Evolutionary conservation across 1,284 basidiomycete species (phyloP).

Genomic region (Boletus chippewaensis): DNA sequence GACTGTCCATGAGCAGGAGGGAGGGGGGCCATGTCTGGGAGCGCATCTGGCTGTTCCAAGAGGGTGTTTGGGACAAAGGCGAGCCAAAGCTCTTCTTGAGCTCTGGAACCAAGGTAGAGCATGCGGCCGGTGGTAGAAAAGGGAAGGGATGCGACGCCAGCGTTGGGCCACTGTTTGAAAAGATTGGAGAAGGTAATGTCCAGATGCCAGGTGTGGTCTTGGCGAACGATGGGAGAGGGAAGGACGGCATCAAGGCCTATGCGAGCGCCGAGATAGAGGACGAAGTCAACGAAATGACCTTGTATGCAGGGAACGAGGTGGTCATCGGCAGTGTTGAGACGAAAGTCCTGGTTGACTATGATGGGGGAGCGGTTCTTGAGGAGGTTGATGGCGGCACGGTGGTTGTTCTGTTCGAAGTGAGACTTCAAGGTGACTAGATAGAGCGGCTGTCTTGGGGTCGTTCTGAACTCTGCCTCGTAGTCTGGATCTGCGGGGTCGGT

Average conservation of each 20-base stretch:
- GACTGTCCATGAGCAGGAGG: not conserved
- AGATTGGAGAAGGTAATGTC: not conserved
- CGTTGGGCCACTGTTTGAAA: conserved; percentile 4
- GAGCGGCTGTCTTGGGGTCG: no score
- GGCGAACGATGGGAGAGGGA: not conserved
- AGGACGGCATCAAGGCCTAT: conserved; percentile 5
- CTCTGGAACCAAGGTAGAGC: conserved; percentile 1
- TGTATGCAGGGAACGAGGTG: not conserved
- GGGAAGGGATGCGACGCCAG: not conserved
- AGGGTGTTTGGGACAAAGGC: conserved; percentile 3
- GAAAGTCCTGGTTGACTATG: no score
- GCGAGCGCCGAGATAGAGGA: not conserved
- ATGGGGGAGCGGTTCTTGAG: no score
- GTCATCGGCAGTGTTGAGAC: not conserved
- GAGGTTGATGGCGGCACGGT: no score
- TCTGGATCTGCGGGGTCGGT: no score
- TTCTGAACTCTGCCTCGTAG: no score
- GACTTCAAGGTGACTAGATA: no score
- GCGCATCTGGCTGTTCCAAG: not conserved
- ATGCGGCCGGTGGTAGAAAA: conserved; percentile 4
- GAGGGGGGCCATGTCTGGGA: not conserved
- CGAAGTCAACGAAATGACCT: conserved; percentile 6
- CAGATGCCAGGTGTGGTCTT: conserved; percentile 4
- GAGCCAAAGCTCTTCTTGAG: conserved; percentile 9
- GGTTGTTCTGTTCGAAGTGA: no score